Base-by-base conservation (phyloP, 306 rosid species). In the Calophaca sinica region DNA sequence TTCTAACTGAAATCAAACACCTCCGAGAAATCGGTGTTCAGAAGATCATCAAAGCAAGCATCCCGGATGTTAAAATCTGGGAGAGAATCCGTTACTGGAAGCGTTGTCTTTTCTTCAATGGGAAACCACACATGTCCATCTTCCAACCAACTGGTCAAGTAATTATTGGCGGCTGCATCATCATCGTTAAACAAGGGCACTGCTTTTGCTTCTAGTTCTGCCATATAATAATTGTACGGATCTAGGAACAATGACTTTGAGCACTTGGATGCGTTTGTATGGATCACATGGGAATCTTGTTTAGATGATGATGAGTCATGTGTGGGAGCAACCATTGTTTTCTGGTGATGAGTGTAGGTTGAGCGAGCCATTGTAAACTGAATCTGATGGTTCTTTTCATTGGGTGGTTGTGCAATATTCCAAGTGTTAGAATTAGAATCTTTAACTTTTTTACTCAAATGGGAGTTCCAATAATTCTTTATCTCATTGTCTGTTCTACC, bases 401-500 rank as follows among this genome's bases (percentile, higher is more conserved):
- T 33, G 36, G 36, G 36, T 2, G 4, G 36, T 33, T 33, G 36
- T 33, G 36, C 36, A 33, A 20, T 20, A 20, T 20, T 20, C 26
- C 26, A 20, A 20, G 2, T 61, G 49, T 42, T 38, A 64, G 41
- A 9, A 9, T 62, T n/a, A 26, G 20, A 7, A 4, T 36, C 45
- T 41, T 38, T 33, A 26, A 72, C 57, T 36, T 28, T 82, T 35
- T 61, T 78, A 0, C 73, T 50, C 14, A 82, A 33, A 54, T 73
- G 51, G 4, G 86, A 66, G 68, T 82, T 82, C 86, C 86, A 82
- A 36, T 82, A 82, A 10, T 82, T 82, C 68, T 82, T 82, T 12
- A 82, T 78, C 70, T 83, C 86, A 53, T 83, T 83, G 83, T 83
- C 86, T 68, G 86, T 83, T 78, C 86, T 61, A 29, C 86, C 86